A percentile compares a stretch with the other conserved stretches of the same genome.
phyloP scores from a whole-genome alignment of 352 stramenopile genomes.

The Globisporangium viniferum region DNA sequence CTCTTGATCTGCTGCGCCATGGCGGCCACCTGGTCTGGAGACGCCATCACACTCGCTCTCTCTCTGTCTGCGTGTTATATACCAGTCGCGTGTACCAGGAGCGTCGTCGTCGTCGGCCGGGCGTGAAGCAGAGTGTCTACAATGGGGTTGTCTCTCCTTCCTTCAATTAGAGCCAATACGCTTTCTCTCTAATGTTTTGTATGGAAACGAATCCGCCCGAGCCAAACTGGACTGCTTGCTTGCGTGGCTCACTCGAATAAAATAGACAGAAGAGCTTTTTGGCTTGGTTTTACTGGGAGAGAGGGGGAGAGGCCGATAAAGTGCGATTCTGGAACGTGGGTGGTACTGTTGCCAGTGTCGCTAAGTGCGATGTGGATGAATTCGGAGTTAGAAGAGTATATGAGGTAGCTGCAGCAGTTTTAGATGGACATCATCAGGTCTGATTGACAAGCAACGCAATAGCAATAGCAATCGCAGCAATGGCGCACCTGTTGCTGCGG shows the following conservation, averaged over 20 bases:
- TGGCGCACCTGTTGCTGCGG: slow-evolving; percentile 1
- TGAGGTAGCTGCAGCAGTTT: not conserved
- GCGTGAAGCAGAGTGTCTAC: not conserved
- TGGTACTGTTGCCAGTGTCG: not conserved
- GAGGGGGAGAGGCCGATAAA: not conserved
- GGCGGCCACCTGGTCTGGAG: slow-evolving; percentile 44
- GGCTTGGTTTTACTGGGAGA: not conserved
- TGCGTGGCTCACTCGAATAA: slow-evolving; percentile 3
- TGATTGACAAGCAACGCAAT: not conserved
- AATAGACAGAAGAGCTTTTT: not conserved
- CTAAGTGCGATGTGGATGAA: not conserved
- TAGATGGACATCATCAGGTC: slow-evolving; percentile 6
- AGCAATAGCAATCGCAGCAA: not conserved
- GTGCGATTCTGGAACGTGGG: not conserved
- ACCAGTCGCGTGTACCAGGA: not conserved
- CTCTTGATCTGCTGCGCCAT: slow-evolving; percentile 76
- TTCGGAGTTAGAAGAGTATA: not conserved
- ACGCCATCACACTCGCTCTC: slow-evolving; percentile 28
- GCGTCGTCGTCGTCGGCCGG: not conserved
- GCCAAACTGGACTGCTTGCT: not conserved
- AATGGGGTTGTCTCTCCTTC: not conserved
- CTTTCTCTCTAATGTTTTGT: slow-evolving; percentile 11
- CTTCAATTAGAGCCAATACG: not conserved
- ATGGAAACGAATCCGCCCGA: not conserved
- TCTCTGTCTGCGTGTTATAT: not conserved